Evolutionary conservation across 192 early-diverging fungal species (phyloP), one percentile per base, ranked within the genome.

Genomic region (Jimgerdemannia flammicorona): DNA sequence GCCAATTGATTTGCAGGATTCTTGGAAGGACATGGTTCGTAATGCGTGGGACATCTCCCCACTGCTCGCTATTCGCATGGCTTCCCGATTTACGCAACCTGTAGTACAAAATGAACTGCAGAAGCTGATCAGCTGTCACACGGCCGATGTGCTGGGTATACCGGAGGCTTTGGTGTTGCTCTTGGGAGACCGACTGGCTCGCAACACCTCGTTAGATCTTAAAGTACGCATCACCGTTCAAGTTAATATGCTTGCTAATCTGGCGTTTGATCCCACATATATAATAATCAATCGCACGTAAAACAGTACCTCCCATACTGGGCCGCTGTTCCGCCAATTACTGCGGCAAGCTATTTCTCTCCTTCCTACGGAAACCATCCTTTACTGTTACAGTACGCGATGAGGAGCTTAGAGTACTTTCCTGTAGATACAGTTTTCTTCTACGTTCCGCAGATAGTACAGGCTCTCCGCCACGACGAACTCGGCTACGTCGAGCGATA

Each of bases 371-470:
- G 86, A 72, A 85, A 88, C 75, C 87, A 96, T 67, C 95, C 98
- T n/a, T 89, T 98, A 89, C 87, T 96, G 3, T 81, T 98, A 69
- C 98, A 99, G 78, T 99, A 98, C 80, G 91, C 96, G 4, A 93
- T 98, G 86, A 89, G 96, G 39, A 90, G 93, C 43, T 81, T 99
- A 29, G 94, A 97, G 80, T 88, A 90, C 78, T 96, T 93, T 79
- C 93, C 95, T 4, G 91, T 98, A 17, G 96, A 99, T 17, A 88
- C 92, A 43, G 95, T 98, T 4, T 99, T 99, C 87, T 99, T 99
- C 80, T 99, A 99, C 70, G 91, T 99, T 7, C 98, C 98, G 4
- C 98, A 99, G 84, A 89, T 99, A 71, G 97, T 99, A 8, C 98
- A 98, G 84, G 95, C 97, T 4, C 85, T 99, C 63, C 92, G 97